Base-by-base conservation (phyloP, 371 early-diverging fungal genomes). In the Neoconidiobolus thromboides region DNA sequence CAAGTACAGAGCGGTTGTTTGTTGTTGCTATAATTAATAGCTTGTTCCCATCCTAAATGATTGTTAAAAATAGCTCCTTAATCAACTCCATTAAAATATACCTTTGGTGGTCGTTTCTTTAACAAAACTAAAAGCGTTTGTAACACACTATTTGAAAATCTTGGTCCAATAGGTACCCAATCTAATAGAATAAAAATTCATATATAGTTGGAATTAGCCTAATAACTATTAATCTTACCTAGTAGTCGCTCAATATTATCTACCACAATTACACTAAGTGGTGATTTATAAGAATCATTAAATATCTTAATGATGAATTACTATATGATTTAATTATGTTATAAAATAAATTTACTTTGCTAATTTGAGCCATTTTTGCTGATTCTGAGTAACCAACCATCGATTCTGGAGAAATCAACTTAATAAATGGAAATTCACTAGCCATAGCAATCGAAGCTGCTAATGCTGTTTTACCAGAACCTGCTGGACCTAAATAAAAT, bases 241-340 rank as follows among this genome's bases (percentile, higher is more conserved):
- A 96, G 70, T 3, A 99, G 71, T 43, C 94, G 81, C 73, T 99
- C 99, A 55, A 99, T 86, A 55, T 93, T 83, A 69, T 99, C 99
- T 59, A 99, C 77, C 14, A 99, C 93, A 63, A 99, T 87, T 26
- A 96, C 81, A 69, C 95, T 89, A 55, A 87, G 69, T 9, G 96
- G 91, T 9, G 97, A 96, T 69, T 95, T 96, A 80, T 98, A 98
- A 3, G 99, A 91, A 71, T 99, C 99, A 65, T 82, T 85, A 68
- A 97, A 97, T 42, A 26, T 26, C 26, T 26, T 26, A 26, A 26
- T 26, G 26, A 26, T 26, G 26, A 26, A 26, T 26, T 26, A 26
- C 26, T 26, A 26, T 26, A 26, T 26, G 26, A 26, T 26, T 26
- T 26, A 26, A 26, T 26, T 26, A 26, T 26, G 26, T 26, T 26